Evolutionary conservation across 2,329 filamentous ascomycete genomes (phyloP).

Genomic region (Lecanicillium sp.): DNA sequence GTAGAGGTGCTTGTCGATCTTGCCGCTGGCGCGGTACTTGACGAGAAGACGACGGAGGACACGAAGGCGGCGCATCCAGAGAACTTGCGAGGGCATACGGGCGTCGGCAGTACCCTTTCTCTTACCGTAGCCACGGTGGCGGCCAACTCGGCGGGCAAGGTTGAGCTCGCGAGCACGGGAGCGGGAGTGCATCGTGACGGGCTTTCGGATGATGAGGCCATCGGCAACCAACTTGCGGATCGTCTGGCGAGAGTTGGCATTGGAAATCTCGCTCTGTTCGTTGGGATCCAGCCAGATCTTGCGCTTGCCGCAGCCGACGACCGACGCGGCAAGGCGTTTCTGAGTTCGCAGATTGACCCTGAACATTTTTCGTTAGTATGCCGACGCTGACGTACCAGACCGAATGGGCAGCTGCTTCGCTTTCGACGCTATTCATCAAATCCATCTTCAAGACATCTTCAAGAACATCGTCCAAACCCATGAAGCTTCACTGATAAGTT

Average conservation of each 20-base stretch:
- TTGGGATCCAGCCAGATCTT: constrained; percentile 99
- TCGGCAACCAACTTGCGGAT: constrained; percentile 99
- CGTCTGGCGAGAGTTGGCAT: constrained; percentile 99
- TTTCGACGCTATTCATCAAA: constrained; percentile 7
- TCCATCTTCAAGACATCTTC: not conserved
- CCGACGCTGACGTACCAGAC: constrained; percentile 8
- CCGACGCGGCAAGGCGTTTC: constrained; percentile 98
- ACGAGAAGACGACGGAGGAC: constrained; percentile 97
- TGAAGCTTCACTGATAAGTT: constrained; percentile 6
- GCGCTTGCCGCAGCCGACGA: constrained; percentile 98
- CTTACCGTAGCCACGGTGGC: constrained; percentile 99
- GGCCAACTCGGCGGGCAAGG: constrained; percentile 86
- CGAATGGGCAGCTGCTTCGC: not conserved
- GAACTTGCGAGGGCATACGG: constrained; percentile 96
- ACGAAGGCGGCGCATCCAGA: constrained; percentile 99
- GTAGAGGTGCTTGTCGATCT: constrained; percentile 99
- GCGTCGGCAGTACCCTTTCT: constrained; percentile 99
- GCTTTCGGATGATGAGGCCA: constrained; percentile 99
- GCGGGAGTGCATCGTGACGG: constrained; percentile 99
- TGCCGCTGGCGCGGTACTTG: constrained; percentile 99
- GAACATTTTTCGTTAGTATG: constrained; percentile 23
- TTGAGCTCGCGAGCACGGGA: constrained; percentile 92
- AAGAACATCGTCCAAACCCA: not conserved
- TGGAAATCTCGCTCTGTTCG: constrained; percentile 98
- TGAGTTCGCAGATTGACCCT: constrained; percentile 99